Evolutionary conservation across 139 green algal species (phyloP).

Genomic region (Auxenochlorella protothecoides): DNA sequence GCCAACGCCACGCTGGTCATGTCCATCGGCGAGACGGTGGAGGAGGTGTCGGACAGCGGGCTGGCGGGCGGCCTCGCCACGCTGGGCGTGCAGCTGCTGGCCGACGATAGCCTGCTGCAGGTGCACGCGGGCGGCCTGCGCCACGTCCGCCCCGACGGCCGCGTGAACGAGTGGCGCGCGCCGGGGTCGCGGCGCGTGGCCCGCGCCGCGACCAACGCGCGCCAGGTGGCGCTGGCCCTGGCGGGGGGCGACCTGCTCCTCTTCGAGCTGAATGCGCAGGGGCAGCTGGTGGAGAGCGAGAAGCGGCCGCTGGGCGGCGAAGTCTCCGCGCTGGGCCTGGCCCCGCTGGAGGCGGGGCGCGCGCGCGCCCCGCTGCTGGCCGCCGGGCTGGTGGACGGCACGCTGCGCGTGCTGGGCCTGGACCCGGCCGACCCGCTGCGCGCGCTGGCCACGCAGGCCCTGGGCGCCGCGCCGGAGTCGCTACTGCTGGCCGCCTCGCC

Average conservation of each 20-base stretch:
- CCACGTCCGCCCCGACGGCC: constrained; percentile 80
- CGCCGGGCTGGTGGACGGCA: constrained; percentile 70
- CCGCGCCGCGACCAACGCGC: constrained; percentile 58
- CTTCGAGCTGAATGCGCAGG: constrained; percentile 88
- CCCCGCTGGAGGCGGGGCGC: constrained; percentile 64
- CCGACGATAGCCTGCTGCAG: constrained; percentile 88
- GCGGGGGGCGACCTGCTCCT: constrained; percentile 85
- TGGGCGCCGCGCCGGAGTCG: constrained; percentile 50
- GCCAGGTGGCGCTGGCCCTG: constrained; percentile 78
- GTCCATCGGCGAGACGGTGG: constrained; percentile 90
- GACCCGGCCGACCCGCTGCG: constrained; percentile 71
- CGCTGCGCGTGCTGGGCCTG: constrained; percentile 77
- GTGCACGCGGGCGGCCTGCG: constrained; percentile 81
- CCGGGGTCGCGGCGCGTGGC: constrained; percentile 65
- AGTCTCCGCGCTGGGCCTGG: constrained; percentile 74
- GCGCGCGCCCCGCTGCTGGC: constrained; percentile 75
- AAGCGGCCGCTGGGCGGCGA: constrained; percentile 89
- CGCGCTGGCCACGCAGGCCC: constrained; percentile 33
- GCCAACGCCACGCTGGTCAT: constrained; percentile 86
- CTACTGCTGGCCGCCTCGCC: constrained; percentile 64
- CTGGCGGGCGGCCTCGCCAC: constrained; percentile 78
- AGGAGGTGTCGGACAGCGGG: constrained; percentile 91
- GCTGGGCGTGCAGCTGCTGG: constrained; percentile 70
- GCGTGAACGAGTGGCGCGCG: constrained; percentile 94
- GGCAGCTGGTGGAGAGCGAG: constrained; percentile 81